These are phyloP conservation scores for Avena insularis DNA, from an alignment of 176 grass and related monocot species.

Conservation along the genomic window DNA sequence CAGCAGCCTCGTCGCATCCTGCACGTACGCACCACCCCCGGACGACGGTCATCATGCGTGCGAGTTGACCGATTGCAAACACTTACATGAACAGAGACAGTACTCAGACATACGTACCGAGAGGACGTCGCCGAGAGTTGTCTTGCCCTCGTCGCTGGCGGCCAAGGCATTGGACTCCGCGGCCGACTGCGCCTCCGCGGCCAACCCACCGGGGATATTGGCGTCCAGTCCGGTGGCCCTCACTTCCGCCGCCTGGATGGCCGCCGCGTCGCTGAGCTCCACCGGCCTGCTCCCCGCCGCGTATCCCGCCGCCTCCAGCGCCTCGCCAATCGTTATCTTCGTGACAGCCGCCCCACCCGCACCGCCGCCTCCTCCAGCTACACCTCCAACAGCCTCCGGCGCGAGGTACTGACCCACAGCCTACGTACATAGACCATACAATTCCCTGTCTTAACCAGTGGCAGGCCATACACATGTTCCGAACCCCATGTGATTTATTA, in stretches of 20 bases:
- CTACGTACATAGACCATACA: not conserved
- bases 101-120: conserved; percentile 22
- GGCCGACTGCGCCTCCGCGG: conserved; percentile 52
- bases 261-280: conserved; percentile 72
- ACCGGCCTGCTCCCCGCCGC: conserved; percentile 43
- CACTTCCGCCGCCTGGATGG: conserved; percentile 68
- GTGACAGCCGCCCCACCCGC: not conserved
- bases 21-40: not conserved
- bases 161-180: conserved; percentile 47
- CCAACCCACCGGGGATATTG: conserved; percentile 44
- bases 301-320: conserved; percentile 58
- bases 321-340: conserved; percentile 76
- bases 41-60: not conserved
- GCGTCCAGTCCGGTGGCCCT: conserved; percentile 49
- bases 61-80: not conserved
- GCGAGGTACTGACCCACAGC: conserved; percentile 46
- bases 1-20: conserved; percentile 61
- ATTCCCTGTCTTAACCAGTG: too few relatives aligned
- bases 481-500: not conserved
- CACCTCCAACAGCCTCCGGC: not conserved
- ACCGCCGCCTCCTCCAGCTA: not conserved
- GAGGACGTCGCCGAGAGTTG: conserved; percentile 66
- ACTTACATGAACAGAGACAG: not conserved
- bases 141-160: conserved; percentile 52
- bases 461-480: not conserved